Evolutionary conservation across 1,139 yeast genomes (phyloP), one percentile per base, ranked within the genome.

Genomic region (Protomyces macrosporus): DNA sequence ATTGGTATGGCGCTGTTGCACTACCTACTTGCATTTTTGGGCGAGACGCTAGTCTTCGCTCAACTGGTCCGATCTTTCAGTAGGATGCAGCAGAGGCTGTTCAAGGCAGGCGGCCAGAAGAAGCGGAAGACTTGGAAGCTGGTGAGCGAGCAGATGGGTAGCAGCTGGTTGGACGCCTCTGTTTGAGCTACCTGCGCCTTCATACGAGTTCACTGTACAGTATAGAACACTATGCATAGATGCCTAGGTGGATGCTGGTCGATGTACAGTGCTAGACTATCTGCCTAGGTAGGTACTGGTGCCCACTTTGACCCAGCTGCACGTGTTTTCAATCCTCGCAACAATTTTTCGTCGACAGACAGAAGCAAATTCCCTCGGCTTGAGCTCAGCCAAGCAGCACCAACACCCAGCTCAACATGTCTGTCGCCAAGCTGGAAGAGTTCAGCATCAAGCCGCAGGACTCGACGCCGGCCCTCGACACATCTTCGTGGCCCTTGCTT

Each of bases 401-500:
- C 23, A 23, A 23, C 23, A 23, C 23, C 23, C 23, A 23, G 23
- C 23, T 2, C 23, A 23, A 1, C 48, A 42, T 42, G 48, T 42
- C 48, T 16, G 48, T 42, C 23, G 48, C 48, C 32, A 42, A 42
- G 48, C 48, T 42, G 48, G 48, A 42, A 16, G 80, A 77, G 66
- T 75, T 72, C 68, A 69, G 87, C 77, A 93, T 93, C 79, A 90
- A 90, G 82, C 98, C 98, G 64, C 96, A 90, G 77, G 80, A 83
- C 70, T 82, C 86, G 68, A 73, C 71, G 35, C 89, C 96, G 58
- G 79, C 91, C 52, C 85, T 85, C 71, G 95, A 91, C 77, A 87
- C 98, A 67, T 86, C 95, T 68, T 88, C 87, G 70, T 93, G 98
- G 98, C 98, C 98, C 56, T 82, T 93, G 73, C 82, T 93, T 73